phyloP scores from a whole-genome alignment of 495 filamentous ascomycete genomes.

The Thozetella sp. region DNA sequence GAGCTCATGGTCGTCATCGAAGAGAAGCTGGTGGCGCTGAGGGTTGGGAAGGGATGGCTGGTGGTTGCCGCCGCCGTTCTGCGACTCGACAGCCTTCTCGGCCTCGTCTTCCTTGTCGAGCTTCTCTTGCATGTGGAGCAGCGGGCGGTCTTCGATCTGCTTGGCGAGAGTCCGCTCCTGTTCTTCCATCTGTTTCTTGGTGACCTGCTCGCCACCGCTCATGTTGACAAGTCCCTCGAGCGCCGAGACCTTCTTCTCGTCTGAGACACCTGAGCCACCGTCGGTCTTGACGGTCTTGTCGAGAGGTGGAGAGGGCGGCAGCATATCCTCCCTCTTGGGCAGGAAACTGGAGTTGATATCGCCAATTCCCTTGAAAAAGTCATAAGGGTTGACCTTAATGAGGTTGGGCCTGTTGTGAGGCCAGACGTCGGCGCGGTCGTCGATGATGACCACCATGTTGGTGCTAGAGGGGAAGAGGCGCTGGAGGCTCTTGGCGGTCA shows the following conservation, averaged over 20 bases:
- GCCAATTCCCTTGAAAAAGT: slow-evolving; percentile 97
- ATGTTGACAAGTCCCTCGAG: slow-evolving; percentile 77
- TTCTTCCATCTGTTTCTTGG: slow-evolving; percentile 75
- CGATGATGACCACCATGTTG: slow-evolving; percentile 99
- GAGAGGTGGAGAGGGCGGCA: slow-evolving; percentile 29
- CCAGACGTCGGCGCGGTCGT: slow-evolving; percentile 98
- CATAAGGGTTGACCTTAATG: slow-evolving; percentile 92
- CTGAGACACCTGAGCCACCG: slow-evolving; percentile 7
- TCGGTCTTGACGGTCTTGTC: slow-evolving; percentile 17
- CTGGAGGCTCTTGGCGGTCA: slow-evolving; percentile 86
- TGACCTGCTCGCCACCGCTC: slow-evolving; percentile 73
- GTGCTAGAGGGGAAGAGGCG: slow-evolving; percentile 95
- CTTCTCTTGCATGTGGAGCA: slow-evolving; percentile 85
- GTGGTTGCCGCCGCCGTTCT: slow-evolving; percentile 31
- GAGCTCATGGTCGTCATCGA: slow-evolving; percentile 84
- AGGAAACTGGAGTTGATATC: slow-evolving; percentile 99
- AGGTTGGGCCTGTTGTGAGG: slow-evolving; percentile 88
- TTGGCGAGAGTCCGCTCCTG: slow-evolving; percentile 85
- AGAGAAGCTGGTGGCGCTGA: slow-evolving; percentile 73
- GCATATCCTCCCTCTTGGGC: slow-evolving; percentile 81
- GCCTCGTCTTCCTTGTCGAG: slow-evolving; percentile 80
- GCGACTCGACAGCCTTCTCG: slow-evolving; percentile 47
- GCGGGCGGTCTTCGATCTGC: slow-evolving; percentile 83
- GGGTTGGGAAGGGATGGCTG: slow-evolving; percentile 38
- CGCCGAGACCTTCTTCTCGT: slow-evolving; percentile 48